Conservation (phyloP, 139 green algal species). For the Parachlorella kessleri region DNA sequence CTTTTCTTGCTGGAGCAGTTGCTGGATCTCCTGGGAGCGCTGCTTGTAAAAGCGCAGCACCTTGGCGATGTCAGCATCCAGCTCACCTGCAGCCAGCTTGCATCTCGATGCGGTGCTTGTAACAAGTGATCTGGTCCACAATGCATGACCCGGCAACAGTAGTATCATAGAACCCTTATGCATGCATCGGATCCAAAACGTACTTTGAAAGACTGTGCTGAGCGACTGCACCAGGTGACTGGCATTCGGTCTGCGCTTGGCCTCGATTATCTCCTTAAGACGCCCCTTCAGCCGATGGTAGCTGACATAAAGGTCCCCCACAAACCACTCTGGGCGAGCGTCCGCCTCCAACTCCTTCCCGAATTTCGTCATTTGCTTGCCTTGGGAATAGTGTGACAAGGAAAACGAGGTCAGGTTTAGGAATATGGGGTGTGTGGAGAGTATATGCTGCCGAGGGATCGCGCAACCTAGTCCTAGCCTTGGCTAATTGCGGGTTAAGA, state of each 20-base stretch:
- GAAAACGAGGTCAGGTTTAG: too few species aligned
- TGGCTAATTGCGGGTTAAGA: too few species aligned
- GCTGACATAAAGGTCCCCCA: neutral
- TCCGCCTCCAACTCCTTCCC: neutral
- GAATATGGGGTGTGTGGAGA: too few species aligned
- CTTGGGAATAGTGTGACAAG: too few species aligned
- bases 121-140: too few species aligned
- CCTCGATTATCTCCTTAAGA: neutral
- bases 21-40: neutral
- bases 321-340: neutral
- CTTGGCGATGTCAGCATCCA: conserved; percentile 15
- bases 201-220: neutral
- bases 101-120: too few species aligned
- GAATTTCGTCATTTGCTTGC: conserved; percentile 2
- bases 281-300: neutral
- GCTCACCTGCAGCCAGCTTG: neutral
- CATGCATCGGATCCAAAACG: too few species aligned
- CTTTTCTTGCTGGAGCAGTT: neutral
- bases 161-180: too few species aligned
- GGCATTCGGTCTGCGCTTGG: neutral
- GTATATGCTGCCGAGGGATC: too few species aligned
- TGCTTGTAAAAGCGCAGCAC: conserved; percentile 13
- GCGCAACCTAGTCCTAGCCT: too few species aligned
- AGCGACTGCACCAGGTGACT: neutral
- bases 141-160: too few species aligned